Base-by-base conservation (phyloP, 305 asterid genomes). In the Solanum chacoense region DNA sequence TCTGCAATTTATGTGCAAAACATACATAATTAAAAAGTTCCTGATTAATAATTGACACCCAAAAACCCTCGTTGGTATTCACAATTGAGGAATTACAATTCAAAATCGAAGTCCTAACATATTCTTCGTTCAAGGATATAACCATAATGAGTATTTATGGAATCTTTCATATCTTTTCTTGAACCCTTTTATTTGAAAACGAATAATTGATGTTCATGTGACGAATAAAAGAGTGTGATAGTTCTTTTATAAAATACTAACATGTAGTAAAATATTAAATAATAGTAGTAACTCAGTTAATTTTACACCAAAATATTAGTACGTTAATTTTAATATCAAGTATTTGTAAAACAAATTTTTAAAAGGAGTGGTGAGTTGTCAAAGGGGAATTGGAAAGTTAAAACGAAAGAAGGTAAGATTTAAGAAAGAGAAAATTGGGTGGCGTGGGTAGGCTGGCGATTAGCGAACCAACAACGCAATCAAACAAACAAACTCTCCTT, bases 371-470 rank as follows among this genome's bases (percentile, higher is more conserved):
- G 20, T 36, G 84, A 78, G 34, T 37, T 78, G 29, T 36, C n/a
- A 10, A 10, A 34, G 8, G 45, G 12, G 37, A 35, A 35, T 32
- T 35, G 37, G 37, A 7, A 35, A 35, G 37, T 35, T 35, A 35
- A 35, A 36, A 77, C 20, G 26, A 31, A 29, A 22, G 7, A n/a
- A 7, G 34, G n/a, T 38, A 78, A 80, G 72, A 45, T 50, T 16
- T 22, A 77, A 79, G 71, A 31, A 31, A 83, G 22, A 83, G 42
- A 83, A 31, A 83, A 50, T 31, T 50, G 1, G 71, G 69, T 42
- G 37, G 85, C 85, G 85, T 40, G 86, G 71, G 72, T 83, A 83
- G 73, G 87, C 86, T 83, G 86, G 73, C 85, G 36, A 79, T 79
- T 24, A 38, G 85, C 85, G 65, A 38, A 38, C 85, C 40, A 81